phyloP scores from a whole-genome alignment of 768 basidiomycete species.

The Hydnomerulius pinastri region DNA sequence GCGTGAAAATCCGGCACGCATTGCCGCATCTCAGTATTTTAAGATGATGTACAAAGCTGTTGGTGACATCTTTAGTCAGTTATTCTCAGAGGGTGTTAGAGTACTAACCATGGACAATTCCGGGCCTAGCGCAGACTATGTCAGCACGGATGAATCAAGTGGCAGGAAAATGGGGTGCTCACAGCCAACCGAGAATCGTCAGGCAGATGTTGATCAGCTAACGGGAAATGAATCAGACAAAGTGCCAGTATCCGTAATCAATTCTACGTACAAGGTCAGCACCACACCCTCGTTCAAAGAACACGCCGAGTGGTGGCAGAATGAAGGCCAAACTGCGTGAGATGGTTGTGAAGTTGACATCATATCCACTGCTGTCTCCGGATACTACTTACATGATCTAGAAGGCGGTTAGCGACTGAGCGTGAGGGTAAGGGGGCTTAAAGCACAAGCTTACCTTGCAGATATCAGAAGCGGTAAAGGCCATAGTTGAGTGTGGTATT shows the following conservation, averaged over 20 bases:
- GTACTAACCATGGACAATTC: constrained; percentile 66
- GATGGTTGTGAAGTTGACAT: constrained; percentile 14
- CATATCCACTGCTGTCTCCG: not conserved
- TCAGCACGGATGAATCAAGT: constrained; percentile 4
- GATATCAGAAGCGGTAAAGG: constrained; percentile 73
- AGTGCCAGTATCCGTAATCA: not conserved
- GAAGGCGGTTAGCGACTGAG: not conserved
- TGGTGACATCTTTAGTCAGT: constrained; percentile 15
- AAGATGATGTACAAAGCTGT: constrained; percentile 80
- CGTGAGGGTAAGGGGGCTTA: not conserved
- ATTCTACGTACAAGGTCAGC: constrained; percentile 64
- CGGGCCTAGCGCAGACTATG: constrained; percentile 50
- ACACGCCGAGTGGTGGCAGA: constrained; percentile 84
- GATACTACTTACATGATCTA: constrained; percentile 46
- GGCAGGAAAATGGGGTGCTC: constrained; percentile 29
- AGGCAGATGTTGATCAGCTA: constrained; percentile 74
- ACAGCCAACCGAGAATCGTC: constrained; percentile 81
- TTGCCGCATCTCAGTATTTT: constrained; percentile 52
- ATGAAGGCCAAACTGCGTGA: constrained; percentile 60
- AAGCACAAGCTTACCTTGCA: constrained; percentile 59
- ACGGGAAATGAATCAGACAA: constrained; percentile 17
- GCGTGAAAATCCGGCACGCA: not conserved
- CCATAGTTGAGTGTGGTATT: constrained; percentile 44
- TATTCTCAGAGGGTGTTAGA: not conserved
- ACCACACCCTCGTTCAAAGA: constrained; percentile 83